A percentile compares a stretch with the other conserved stretches of the same genome.
Conservation (phyloP, 495 filamentous ascomycete genomes). For the Entonaema liquescens region DNA sequence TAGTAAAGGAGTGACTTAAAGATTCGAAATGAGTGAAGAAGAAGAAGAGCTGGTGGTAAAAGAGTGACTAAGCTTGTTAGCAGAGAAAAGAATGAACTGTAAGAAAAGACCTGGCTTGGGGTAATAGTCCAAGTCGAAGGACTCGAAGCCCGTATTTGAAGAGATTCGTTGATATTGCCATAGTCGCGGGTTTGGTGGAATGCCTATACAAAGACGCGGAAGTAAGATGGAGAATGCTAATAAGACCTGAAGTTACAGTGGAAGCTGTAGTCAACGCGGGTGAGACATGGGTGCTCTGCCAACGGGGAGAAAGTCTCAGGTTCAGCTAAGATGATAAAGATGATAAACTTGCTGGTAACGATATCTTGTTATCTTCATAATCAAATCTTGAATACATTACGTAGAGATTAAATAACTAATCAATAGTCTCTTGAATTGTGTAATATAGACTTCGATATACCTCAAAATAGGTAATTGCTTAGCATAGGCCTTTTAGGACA, state of each 20-base stretch:
- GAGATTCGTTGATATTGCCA: conserved; percentile 10
- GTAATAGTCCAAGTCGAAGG: conserved; percentile 1
- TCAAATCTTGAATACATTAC: background rate
- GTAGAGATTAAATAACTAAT: background rate
- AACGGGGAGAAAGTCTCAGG: conserved; percentile 23
- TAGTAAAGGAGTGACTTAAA: conserved; percentile 40
- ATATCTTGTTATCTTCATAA: background rate
- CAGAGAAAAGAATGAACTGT: conserved; percentile 24
- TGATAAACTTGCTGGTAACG: background rate
- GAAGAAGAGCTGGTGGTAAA: conserved; percentile 19
- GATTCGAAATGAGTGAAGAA: conserved; percentile 18
- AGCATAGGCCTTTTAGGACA: background rate
- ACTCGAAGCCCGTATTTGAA: conserved; percentile 29
- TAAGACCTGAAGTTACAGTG: conserved; percentile 32
- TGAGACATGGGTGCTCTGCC: conserved; percentile 40
- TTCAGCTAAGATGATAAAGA: background rate
- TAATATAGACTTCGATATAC: background rate
- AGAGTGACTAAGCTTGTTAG: conserved; percentile 37
- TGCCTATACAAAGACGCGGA: conserved; percentile 38
- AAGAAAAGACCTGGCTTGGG: conserved; percentile 21
- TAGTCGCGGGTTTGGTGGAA: conserved; percentile 36
- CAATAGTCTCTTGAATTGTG: background rate
- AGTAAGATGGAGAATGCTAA: conserved; percentile 41
- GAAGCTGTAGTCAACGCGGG: conserved; percentile 24
- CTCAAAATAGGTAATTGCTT: background rate